Evolutionary conservation across 1,284 basidiomycete genomes (phyloP).

Genomic region (Ceratobasidium theobromae): DNA sequence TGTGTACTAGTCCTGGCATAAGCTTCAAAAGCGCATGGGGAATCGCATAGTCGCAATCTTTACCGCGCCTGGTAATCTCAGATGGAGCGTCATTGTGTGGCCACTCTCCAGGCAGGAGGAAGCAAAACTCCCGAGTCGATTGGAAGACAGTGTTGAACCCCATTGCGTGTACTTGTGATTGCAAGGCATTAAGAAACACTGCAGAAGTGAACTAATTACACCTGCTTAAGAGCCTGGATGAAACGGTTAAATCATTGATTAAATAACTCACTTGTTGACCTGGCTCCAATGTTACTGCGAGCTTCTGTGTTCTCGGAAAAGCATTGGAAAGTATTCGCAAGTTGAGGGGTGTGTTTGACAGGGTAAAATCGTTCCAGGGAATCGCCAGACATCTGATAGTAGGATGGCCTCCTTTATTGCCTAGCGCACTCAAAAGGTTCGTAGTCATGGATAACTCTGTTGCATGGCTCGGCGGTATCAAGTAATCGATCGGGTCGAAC

Average conservation of each 20-base stretch:
- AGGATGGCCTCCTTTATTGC: constrained; percentile 8
- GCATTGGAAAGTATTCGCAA: constrained; percentile 5
- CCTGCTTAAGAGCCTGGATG: neutral
- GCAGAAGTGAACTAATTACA: neutral
- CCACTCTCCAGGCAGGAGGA: constrained; percentile 22
- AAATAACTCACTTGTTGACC: neutral
- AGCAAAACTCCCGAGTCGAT: constrained; percentile 20
- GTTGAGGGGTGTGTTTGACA: neutral
- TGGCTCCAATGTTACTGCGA: constrained; percentile 18
- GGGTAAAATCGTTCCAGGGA: neutral
- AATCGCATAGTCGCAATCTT: constrained; percentile 2
- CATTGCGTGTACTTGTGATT: neutral
- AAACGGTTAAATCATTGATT: neutral
- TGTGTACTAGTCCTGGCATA: constrained; percentile 21
- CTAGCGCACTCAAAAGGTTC: neutral
- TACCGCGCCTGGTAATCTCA: neutral
- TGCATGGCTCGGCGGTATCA: neutral
- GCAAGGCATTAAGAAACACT: neutral
- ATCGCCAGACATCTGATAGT: constrained; percentile 14
- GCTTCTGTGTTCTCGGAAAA: neutral
- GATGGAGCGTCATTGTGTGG: neutral
- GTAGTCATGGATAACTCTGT: neutral
- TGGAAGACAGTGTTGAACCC: neutral
- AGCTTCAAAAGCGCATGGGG: constrained; percentile 8
- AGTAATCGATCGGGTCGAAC: neutral